phyloP scores from a whole-genome alignment of 768 basidiomycete genomes.

The Lactarius quietus region DNA sequence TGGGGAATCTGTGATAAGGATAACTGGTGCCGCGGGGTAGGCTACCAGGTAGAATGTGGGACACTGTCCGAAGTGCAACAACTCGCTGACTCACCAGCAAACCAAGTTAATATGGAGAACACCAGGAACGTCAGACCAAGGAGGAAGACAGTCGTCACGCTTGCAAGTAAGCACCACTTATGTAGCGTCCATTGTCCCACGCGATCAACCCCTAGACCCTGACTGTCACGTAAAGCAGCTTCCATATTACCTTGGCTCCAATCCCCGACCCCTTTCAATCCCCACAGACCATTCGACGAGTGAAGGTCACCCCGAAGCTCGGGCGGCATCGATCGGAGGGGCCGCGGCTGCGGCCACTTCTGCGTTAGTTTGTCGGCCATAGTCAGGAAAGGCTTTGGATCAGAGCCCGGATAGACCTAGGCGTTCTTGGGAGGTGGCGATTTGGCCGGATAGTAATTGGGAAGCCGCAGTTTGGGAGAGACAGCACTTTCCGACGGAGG shows the following conservation, averaged over 20 bases:
- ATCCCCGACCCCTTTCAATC: conserved; percentile 15
- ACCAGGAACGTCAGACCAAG: conserved; percentile 52
- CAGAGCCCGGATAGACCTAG: neutral
- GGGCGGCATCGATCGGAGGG: conserved; percentile 24
- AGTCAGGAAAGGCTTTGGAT: neutral
- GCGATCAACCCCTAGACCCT: conserved; percentile 38
- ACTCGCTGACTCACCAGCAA: conserved; percentile 41
- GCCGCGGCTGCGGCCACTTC: conserved; percentile 48
- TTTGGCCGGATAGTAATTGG: neutral
- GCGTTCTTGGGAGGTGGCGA: neutral
- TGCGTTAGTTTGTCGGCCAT: conserved; percentile 42
- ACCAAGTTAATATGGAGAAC: conserved; percentile 57
- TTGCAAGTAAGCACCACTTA: conserved; percentile 60
- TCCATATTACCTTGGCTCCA: conserved; percentile 12
- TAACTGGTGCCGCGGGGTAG: conserved; percentile 59
- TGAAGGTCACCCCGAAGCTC: conserved; percentile 8
- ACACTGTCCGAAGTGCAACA: neutral
- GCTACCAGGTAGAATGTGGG: conserved; percentile 36
- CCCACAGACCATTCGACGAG: conserved; percentile 17
- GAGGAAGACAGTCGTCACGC: conserved; percentile 49
- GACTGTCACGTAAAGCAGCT: conserved; percentile 34
- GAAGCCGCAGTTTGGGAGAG: neutral
- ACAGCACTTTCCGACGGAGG: neutral
- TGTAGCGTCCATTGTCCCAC: conserved; percentile 54
- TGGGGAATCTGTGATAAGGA: conserved; percentile 57